Evolutionary conservation across 257 asterid species (phyloP), one percentile per base, ranked within the genome.

Genomic region (Solanum habrochaites): DNA sequence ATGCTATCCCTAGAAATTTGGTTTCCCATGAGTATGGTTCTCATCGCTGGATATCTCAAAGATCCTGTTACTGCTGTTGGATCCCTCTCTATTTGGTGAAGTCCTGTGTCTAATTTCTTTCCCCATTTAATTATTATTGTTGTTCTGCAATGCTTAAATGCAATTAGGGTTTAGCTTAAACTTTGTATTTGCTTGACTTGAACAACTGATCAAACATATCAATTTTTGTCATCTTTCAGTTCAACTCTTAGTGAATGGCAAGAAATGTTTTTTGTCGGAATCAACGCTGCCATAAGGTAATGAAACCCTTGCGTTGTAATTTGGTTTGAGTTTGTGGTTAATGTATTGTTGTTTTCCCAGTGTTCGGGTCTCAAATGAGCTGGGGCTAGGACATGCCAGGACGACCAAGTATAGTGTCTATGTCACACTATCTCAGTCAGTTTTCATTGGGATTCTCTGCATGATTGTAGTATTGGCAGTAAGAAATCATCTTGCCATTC

Each of bases 1-100:
- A 96, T 96, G 99, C 62, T 95, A 77, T 96, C 98, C 90, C 86
- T 96, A 47, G 99, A 96, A 89, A 88, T 93, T 58, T 96, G 99
- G 98, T 96, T 95, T 80, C 90, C 93, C 93, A 95, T 93, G 97
- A 93, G 97, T 85, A 94, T 95, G 39, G 91, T 90, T 66, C 90
- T 96, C n/a, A 90, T 96, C 6, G 88, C 98, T 1, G 98, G 99
- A 4, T 92, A 92, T 90, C 98, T 95, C 58, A 66, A 92, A 11
- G 89, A 93, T 88, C 97, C 98, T 0, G 95, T 94, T 23, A 88
- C 83, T 56, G 96, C 99, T 0, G 96, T 96, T 35, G 98, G 98
- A 43, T 90, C 98, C 82, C 95, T 95, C 71, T 92, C 96, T 40
- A 96, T 94, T 75, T 96, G 99, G 98, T 96, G 73, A 88, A 47